phyloP scores from a whole-genome alignment of 1,139 yeast genomes.

The Nakaseomyces kungkrabaensis region DNA sequence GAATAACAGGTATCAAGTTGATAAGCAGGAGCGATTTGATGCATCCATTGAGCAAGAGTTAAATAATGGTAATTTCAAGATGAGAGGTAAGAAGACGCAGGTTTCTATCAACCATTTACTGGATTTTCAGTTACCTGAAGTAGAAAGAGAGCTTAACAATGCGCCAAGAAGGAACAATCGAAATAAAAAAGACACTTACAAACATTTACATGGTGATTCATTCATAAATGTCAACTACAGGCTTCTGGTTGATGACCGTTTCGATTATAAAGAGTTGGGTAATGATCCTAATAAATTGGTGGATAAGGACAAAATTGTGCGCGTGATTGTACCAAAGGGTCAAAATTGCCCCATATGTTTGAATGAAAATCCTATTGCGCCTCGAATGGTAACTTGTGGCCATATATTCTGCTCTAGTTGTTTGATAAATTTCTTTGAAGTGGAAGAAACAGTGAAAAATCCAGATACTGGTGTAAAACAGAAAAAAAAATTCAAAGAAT shows the following conservation, averaged over 20 bases:
- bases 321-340: constrained; percentile 67
- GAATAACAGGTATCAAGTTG: not conserved
- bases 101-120: constrained; percentile 55
- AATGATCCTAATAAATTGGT: constrained; percentile 70
- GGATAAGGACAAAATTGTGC: constrained; percentile 48
- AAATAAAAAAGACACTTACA: constrained; percentile 20
- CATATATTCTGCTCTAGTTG: constrained; percentile 85
- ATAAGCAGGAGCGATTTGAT: constrained; percentile 12
- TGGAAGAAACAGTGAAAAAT: constrained; percentile 37
- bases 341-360: constrained; percentile 85
- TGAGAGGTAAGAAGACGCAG: constrained; percentile 41
- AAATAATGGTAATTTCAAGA: constrained; percentile 28
- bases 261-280: constrained; percentile 46
- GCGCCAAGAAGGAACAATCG: constrained; percentile 15
- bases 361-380: constrained; percentile 76
- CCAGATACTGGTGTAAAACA: constrained; percentile 17
- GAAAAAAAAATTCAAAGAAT: constrained; percentile 51
- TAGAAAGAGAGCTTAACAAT: constrained; percentile 30
- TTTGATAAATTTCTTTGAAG: constrained; percentile 49
- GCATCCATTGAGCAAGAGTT: constrained; percentile 32
- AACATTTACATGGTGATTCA: constrained; percentile 53
- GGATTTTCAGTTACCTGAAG: constrained; percentile 50
- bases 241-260: constrained; percentile 60
- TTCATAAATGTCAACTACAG: constrained; percentile 81
- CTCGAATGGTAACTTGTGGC: constrained; percentile 92